Evolutionary conservation across 306 rosid genomes (phyloP).

Genomic region (Myrica gale): DNA sequence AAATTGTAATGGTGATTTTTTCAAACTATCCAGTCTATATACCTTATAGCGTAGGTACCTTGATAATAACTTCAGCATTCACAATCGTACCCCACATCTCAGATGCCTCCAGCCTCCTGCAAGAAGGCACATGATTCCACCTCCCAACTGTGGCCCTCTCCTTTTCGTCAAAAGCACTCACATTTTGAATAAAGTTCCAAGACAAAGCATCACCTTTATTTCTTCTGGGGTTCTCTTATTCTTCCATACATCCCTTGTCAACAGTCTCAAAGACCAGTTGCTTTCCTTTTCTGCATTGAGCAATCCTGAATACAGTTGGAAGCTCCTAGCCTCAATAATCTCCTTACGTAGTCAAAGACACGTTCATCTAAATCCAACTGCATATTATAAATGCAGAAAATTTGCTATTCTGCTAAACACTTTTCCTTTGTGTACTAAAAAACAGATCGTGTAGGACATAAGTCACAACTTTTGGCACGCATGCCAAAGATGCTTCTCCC

Average conservation of each 20-base stretch:
- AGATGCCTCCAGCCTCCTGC: conserved; percentile 23
- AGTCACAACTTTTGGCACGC: conserved; percentile 36
- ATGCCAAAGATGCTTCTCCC: conserved; percentile 63
- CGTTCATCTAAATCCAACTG: background rate
- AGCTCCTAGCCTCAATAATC: conserved; percentile 30
- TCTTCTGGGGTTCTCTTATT: conserved; percentile 38
- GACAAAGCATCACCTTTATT: conserved; percentile 63
- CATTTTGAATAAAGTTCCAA: conserved; percentile 57
- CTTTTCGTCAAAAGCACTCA: conserved; percentile 52
- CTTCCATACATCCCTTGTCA: conserved; percentile 40
- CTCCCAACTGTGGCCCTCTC: conserved; percentile 35
- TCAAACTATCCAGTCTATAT: too few species aligned
- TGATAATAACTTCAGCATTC: background rate
- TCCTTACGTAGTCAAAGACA: background rate
- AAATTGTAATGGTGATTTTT: too few species aligned
- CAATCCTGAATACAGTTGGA: conserved; percentile 22
- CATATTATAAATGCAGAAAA: too few species aligned
- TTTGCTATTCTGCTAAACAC: background rate
- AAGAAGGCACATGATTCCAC: conserved; percentile 64
- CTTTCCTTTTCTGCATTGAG: conserved; percentile 34
- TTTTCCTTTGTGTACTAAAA: background rate
- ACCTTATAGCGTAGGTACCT: background rate
- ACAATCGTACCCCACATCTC: conserved; percentile 3
- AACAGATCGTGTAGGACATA: conserved; percentile 9
- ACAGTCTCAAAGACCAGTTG: conserved; percentile 32